phyloP scores from a whole-genome alignment of 768 basidiomycete genomes.

The Guyanaporus albipodus region DNA sequence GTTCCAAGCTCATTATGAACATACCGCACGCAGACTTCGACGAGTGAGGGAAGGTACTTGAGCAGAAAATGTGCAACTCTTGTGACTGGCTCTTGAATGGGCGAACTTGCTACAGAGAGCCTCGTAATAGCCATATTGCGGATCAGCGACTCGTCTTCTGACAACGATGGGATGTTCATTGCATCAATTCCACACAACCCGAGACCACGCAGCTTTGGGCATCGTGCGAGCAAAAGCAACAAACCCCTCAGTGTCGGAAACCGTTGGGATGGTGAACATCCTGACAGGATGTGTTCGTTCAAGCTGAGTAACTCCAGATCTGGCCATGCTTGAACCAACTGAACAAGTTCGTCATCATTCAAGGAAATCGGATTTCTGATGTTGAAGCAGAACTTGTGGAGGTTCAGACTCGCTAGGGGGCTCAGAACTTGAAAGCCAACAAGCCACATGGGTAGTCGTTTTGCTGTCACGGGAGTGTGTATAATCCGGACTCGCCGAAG shows the following conservation, averaged over 20 bases:
- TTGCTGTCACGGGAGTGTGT: background rate
- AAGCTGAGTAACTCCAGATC: conserved; percentile 1
- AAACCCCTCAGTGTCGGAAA: conserved; percentile 6
- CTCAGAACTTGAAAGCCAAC: conserved; percentile 1
- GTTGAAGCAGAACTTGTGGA: background rate
- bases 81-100: background rate
- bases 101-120: conserved; percentile 1
- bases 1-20: no score
- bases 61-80: background rate
- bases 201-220: background rate
- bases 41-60: conserved; percentile 4
- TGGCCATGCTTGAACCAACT: conserved; percentile 1
- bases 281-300: background rate
- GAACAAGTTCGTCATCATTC: conserved; percentile 4
- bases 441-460: background rate
- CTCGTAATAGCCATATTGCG: conserved; percentile 1
- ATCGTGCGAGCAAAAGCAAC: conserved; percentile 1
- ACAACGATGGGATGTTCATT: background rate
- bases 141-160: background rate
- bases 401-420: conserved; percentile 3
- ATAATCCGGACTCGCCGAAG: conserved; percentile 2
- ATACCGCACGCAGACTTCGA: background rate
- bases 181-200: conserved; percentile 8
- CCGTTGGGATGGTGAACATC: background rate
- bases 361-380: background rate